Conservation (phyloP, 2,329 filamentous ascomycete species). For the Arthrobotrys iridis region DNA sequence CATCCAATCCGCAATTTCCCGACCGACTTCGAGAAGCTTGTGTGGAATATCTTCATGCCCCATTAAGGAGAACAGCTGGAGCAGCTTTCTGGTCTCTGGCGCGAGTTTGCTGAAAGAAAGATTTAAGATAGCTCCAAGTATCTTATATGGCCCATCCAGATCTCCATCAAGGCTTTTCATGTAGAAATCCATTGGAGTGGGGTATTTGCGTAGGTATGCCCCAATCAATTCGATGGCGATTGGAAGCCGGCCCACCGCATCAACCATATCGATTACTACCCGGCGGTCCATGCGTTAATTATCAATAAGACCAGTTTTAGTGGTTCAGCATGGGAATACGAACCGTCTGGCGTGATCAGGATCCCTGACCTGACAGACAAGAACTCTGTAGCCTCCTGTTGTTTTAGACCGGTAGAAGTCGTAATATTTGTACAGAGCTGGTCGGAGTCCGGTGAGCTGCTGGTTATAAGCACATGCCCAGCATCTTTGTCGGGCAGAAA, state of each 20-base stretch:
- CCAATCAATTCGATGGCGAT: constrained; percentile 3
- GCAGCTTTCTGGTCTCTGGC: neutral
- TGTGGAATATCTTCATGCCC: constrained; percentile 17
- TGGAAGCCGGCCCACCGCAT: neutral
- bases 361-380: neutral
- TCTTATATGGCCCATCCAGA: neutral
- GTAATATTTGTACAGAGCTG: neutral
- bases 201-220: neutral
- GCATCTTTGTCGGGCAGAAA: neutral
- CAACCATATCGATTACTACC: neutral
- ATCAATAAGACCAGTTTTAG: too few relatives aligned
- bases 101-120: constrained; percentile 20
- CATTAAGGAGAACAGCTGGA: constrained; percentile 25
- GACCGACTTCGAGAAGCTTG: neutral
- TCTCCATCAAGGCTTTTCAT: neutral
- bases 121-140: neutral
- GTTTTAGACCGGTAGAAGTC: neutral
- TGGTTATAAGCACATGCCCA: constrained; percentile 27
- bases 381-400: neutral
- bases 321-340: neutral
- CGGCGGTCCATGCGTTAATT: constrained; percentile 6
- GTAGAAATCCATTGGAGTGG: neutral
- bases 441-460: neutral
- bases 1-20: constrained; percentile 8
- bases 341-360: neutral